Evolutionary conservation across 2,329 filamentous ascomycete species (phyloP).

Genomic region (Pseudogymnoascus sp.): DNA sequence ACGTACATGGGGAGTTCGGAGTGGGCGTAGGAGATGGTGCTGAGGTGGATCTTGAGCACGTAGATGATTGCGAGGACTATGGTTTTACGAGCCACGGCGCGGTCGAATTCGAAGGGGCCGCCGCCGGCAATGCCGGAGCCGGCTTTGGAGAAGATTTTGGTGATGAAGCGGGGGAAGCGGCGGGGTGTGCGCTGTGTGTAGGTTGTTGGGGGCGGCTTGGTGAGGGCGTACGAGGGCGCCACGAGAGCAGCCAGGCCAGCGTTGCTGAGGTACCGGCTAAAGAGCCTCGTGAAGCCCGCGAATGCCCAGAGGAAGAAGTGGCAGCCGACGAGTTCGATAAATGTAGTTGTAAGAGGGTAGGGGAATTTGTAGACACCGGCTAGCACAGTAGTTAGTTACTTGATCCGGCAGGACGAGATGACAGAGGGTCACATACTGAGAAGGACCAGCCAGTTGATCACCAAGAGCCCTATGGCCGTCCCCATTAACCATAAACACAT

Average conservation of each 20-base stretch:
- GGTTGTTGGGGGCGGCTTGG: slow-evolving; percentile 29
- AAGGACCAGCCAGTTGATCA: slow-evolving; percentile 44
- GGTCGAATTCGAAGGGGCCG: slow-evolving; percentile 44
- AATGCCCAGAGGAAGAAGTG: slow-evolving; percentile 39
- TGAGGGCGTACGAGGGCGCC: slow-evolving; percentile 29
- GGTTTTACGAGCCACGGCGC: slow-evolving; percentile 36
- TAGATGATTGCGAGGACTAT: slow-evolving; percentile 41
- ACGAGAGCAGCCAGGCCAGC: slow-evolving; percentile 33
- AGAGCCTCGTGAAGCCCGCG: slow-evolving; percentile 38
- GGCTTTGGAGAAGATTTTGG: slow-evolving; percentile 22
- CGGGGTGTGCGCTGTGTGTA: slow-evolving; percentile 22
- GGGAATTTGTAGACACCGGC: slow-evolving; percentile 42
- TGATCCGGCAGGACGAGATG: not conserved
- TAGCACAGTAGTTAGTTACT: slow-evolving; percentile 17
- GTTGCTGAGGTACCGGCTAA: slow-evolving; percentile 31
- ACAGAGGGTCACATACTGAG: slow-evolving; percentile 30
- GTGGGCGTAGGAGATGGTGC: slow-evolving; percentile 46
- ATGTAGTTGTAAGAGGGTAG: slow-evolving; percentile 42
- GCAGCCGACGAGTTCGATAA: slow-evolving; percentile 41
- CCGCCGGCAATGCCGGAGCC: slow-evolving; percentile 43
- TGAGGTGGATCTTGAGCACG: slow-evolving; percentile 40
- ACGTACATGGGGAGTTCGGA: slow-evolving; percentile 43
- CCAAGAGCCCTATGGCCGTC: slow-evolving; percentile 36
- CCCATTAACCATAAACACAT: slow-evolving; percentile 40
- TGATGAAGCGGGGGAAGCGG: slow-evolving; percentile 20